Conservation (phyloP, 139 green algal species). For the Tetradesmus obliquus region DNA sequence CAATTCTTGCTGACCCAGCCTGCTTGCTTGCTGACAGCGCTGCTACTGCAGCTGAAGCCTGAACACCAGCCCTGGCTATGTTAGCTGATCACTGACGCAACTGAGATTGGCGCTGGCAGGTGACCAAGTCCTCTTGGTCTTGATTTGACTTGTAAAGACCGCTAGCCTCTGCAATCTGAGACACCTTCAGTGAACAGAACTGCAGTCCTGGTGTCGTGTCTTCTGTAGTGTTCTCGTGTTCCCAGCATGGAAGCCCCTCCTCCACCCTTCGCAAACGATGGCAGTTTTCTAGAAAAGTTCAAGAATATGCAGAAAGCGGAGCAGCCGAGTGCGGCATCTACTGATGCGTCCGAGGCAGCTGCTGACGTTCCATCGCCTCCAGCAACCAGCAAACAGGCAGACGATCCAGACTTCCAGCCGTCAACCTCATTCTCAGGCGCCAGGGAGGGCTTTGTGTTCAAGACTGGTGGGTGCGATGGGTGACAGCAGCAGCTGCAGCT, state of each 20-base stretch:
- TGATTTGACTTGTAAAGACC: too few relatives aligned
- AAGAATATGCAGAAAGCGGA: conserved; percentile 33
- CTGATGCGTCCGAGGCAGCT: neutral
- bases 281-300: conserved; percentile 55
- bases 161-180: too few relatives aligned
- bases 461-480: neutral
- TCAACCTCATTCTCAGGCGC: conserved; percentile 18
- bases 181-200: neutral
- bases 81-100: too few relatives aligned
- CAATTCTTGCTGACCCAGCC: too few relatives aligned
- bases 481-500: conserved; percentile 17
- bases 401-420: neutral
- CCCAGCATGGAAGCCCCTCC: neutral
- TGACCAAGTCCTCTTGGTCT: too few relatives aligned
- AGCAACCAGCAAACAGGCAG: too few relatives aligned
- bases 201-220: neutral
- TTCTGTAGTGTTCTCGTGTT: neutral
- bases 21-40: neutral
- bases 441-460: conserved; percentile 45
- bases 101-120: too few relatives aligned
- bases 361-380: neutral
- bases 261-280: conserved; percentile 41
- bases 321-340: neutral
- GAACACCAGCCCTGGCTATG: neutral
- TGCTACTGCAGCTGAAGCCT: neutral